These are phyloP conservation scores for Ophiocordyceps camponoti-rufipedis DNA, from an alignment of 2,329 filamentous ascomycete genomes.

Conservation along the genomic window DNA sequence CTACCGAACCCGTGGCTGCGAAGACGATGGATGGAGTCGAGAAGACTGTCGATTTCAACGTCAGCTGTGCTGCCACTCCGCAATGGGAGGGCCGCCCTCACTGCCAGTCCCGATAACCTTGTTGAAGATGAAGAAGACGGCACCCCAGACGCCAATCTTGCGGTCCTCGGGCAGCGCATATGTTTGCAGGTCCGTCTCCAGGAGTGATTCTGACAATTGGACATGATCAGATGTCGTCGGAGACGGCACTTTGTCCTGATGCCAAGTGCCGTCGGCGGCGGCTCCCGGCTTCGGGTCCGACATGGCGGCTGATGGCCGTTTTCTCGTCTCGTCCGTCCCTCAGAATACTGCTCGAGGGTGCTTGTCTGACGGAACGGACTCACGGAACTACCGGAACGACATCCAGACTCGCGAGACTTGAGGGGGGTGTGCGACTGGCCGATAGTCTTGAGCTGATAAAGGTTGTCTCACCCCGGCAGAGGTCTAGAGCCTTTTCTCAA, in stretches of 20 bases:
- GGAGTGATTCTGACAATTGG: background rate
- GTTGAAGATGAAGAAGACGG: conserved; percentile 36
- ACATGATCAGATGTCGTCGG: background rate
- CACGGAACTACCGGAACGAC: too few species aligned
- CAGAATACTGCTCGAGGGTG: too few species aligned
- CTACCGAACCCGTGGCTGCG: conserved; percentile 31
- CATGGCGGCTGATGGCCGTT: background rate
- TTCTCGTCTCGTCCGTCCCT: too few species aligned
- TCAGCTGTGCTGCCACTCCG: background rate
- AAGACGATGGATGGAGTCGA: conserved; percentile 36
- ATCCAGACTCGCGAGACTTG: too few species aligned
- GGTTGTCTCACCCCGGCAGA: too few species aligned
- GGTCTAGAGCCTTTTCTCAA: too few species aligned
- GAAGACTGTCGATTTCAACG: conserved; percentile 20
- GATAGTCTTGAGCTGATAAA: too few species aligned
- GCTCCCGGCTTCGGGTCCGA: background rate
- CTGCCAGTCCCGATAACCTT: conserved; percentile 42
- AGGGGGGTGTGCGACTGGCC: too few species aligned
- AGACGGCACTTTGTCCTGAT: background rate
- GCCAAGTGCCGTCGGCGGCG: background rate
- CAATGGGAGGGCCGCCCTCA: conserved; percentile 10
- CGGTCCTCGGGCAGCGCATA: conserved; percentile 14
- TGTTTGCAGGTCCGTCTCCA: background rate
- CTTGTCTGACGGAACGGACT: too few species aligned
- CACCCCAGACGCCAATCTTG: conserved; percentile 33